phyloP scores from a whole-genome alignment of 2,329 filamentous ascomycete genomes.

The Fusarium sp. region DNA sequence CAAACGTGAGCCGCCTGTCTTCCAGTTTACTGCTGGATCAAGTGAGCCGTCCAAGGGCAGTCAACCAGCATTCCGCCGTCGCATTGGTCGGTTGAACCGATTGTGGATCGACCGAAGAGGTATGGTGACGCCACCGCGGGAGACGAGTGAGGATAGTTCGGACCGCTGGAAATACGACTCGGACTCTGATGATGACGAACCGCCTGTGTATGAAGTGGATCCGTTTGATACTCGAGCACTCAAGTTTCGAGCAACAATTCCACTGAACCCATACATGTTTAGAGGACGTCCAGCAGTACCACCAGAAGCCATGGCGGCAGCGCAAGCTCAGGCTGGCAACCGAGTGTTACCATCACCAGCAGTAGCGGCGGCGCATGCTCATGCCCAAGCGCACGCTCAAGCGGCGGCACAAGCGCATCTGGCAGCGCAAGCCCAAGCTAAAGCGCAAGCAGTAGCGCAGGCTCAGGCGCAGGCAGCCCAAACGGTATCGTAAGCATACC shows the following conservation, averaged over 20 bases:
- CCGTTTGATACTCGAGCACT: conserved; percentile 74
- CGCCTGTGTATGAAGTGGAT: conserved; percentile 82
- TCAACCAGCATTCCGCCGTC: conserved; percentile 82
- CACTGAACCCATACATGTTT: conserved; percentile 62
- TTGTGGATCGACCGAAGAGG: conserved; percentile 90
- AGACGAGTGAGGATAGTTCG: conserved; percentile 61
- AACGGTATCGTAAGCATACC: conserved; percentile 30
- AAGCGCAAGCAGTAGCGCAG: conserved; percentile 43
- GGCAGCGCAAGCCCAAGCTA: conserved; percentile 46
- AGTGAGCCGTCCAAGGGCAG: conserved; percentile 59
- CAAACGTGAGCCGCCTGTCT: conserved; percentile 55
- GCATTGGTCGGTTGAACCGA: conserved; percentile 87
- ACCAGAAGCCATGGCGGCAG: conserved; percentile 49
- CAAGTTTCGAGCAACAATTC: conserved; percentile 73
- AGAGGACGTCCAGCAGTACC: conserved; percentile 56
- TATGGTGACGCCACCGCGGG: conserved; percentile 66
- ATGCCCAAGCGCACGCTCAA: conserved; percentile 50
- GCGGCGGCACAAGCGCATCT: conserved; percentile 51
- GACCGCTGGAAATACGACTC: conserved; percentile 91
- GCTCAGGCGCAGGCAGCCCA: conserved; percentile 42
- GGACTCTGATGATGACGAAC: conserved; percentile 87
- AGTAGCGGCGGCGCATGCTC: conserved; percentile 46
- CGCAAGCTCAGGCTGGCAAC: conserved; percentile 44
- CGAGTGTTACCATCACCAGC: conserved; percentile 49
- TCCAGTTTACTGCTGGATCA: conserved; percentile 63